These are phyloP conservation scores for Pythium plurisporium DNA, from an alignment of 352 stramenopile species.

Conservation along the genomic window DNA sequence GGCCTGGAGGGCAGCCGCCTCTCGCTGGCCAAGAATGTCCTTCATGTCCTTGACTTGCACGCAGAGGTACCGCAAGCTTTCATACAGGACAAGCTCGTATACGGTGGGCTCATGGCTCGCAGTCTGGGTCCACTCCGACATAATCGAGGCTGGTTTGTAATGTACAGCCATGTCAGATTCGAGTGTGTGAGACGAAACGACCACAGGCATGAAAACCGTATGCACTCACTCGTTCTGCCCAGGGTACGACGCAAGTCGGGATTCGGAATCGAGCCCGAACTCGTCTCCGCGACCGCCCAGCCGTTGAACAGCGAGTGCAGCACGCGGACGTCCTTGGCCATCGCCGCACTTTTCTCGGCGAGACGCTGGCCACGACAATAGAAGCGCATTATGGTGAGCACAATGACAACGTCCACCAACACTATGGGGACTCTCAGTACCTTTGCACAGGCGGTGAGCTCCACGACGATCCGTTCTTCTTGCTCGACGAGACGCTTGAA, in stretches of 20 bases:
- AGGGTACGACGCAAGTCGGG: conserved; percentile 34
- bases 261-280: conserved; percentile 15
- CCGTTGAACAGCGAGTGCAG: conserved; percentile 51
- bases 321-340: conserved; percentile 47
- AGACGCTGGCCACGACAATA: conserved; percentile 32
- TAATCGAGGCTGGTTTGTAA: conserved; percentile 30
- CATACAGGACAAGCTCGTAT: conserved; percentile 62
- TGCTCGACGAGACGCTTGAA: conserved; percentile 64
- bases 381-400: too few species aligned
- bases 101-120: conserved; percentile 48
- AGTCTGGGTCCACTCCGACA: conserved; percentile 46
- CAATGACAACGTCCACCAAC: too few species aligned
- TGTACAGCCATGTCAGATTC: not conserved
- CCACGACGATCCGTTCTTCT: conserved; percentile 40
- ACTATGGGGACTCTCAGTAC: conserved; percentile 8
- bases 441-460: conserved; percentile 50
- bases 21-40: conserved; percentile 48
- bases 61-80: conserved; percentile 60
- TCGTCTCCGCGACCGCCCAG: conserved; percentile 45
- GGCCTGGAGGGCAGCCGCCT: conserved; percentile 27
- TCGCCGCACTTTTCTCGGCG: conserved; percentile 46
- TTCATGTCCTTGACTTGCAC: conserved; percentile 55
- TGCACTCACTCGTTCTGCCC: conserved; percentile 39
- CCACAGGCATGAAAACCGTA: not conserved
- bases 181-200: not conserved